Conservation (phyloP, 169 alveolate genomes). For the Plasmodium fragile region DNA sequence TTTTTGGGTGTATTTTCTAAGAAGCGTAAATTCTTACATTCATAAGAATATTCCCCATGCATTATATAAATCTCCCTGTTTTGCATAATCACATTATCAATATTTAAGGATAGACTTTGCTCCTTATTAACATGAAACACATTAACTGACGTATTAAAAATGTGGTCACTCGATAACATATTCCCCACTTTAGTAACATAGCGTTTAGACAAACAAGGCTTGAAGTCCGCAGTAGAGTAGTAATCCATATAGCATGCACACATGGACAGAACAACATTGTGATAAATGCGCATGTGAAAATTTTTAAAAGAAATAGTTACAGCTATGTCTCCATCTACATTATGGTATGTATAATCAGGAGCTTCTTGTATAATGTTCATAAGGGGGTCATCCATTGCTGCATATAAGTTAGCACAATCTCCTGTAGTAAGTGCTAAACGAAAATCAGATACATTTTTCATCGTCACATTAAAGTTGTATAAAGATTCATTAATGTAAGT, state of each 20-base stretch:
- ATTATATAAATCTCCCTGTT: slow-evolving; percentile 17
- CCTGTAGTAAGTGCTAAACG: neutral
- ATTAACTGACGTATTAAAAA: neutral
- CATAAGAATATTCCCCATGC: slow-evolving; percentile 19
- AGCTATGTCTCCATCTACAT: slow-evolving; percentile 45
- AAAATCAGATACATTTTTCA: slow-evolving; percentile 77
- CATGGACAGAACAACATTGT: neutral
- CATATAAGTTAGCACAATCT: neutral
- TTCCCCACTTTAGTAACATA: neutral
- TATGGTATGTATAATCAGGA: slow-evolving; percentile 33
- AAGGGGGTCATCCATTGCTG: neutral
- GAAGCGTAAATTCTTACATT: slow-evolving; percentile 14
- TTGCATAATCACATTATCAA: neutral
- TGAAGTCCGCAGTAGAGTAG: neutral
- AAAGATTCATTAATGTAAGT: neutral
- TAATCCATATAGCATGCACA: slow-evolving; percentile 62
- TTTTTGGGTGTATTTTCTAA: neutral
- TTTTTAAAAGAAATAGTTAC: slow-evolving; percentile 23
- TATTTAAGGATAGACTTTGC: neutral
- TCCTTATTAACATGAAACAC: slow-evolving; percentile 7
- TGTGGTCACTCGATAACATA: neutral
- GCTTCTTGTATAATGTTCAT: neutral
- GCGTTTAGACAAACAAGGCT: neutral
- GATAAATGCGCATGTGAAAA: neutral
- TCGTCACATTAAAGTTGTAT: slow-evolving; percentile 29